These are phyloP conservation scores for Cladosporium sp. DNA, from an alignment of 2,329 filamentous ascomycete genomes.

Conservation along the genomic window DNA sequence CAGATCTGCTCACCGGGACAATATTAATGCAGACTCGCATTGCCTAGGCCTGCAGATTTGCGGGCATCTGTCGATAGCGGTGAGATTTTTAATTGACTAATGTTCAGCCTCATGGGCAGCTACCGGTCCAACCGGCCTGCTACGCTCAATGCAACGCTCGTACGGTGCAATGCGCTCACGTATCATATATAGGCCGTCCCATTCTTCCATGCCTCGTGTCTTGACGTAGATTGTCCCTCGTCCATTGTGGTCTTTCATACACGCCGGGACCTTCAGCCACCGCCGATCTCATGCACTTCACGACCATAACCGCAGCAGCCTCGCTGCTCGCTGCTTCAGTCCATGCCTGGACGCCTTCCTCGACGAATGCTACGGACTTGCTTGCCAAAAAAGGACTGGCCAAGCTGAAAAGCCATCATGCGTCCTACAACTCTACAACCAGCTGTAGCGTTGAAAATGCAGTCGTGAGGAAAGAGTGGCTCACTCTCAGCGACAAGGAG, in stretches of 20 bases:
- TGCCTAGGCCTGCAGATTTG: background rate
- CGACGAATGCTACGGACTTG: conserved; percentile 23
- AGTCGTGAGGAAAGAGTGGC: conserved; percentile 42
- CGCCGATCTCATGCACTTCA: conserved; percentile 7
- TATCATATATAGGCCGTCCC: background rate
- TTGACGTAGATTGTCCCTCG: background rate
- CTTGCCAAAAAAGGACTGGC: conserved; percentile 21
- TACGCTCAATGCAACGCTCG: background rate
- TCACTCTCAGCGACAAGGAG: conserved; percentile 19
- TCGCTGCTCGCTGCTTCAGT: conserved; percentile 9
- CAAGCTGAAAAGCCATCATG: conserved; percentile 16
- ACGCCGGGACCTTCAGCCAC: background rate
- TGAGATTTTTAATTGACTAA: background rate
- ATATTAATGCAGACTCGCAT: background rate
- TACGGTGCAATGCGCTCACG: background rate
- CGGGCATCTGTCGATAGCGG: background rate
- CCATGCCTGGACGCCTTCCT: conserved; percentile 21
- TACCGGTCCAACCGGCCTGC: background rate
- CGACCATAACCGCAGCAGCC: background rate
- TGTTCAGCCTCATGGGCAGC: background rate
- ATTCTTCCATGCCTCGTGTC: background rate
- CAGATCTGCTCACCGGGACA: too few species aligned
- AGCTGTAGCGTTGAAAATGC: conserved; percentile 30
- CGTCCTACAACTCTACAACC: background rate
- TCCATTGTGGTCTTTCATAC: background rate